These are phyloP conservation scores for Arthrobotrys sphaeroides DNA, from an alignment of 2,329 filamentous ascomycete genomes.

Conservation along the genomic window DNA sequence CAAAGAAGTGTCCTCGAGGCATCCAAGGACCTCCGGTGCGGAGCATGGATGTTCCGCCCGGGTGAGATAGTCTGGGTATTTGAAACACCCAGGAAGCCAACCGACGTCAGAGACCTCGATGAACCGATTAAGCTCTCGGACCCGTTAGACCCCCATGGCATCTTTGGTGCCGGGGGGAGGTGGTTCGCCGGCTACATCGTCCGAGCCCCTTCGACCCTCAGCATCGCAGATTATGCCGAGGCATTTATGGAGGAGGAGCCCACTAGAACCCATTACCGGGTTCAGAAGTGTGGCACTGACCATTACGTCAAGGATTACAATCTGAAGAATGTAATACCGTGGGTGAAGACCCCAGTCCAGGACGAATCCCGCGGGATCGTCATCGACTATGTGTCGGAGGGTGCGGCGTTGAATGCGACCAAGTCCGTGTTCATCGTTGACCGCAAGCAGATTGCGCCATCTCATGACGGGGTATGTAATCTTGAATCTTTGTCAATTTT, in stretches of 20 bases:
- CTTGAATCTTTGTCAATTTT: neutral
- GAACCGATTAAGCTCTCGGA: neutral
- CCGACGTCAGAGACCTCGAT: neutral
- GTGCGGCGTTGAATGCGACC: neutral
- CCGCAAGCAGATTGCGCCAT: neutral
- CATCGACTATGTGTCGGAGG: constrained; percentile 22
- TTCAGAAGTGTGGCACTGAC: constrained; percentile 39
- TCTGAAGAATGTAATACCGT: constrained; percentile 29
- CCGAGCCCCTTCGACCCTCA: constrained; percentile 12
- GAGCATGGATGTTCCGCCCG: constrained; percentile 40
- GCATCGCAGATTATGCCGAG: constrained; percentile 35
- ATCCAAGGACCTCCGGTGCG: constrained; percentile 18
- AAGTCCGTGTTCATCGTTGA: neutral
- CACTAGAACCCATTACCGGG: constrained; percentile 24
- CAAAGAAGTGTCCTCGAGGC: neutral
- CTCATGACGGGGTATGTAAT: constrained; percentile 11
- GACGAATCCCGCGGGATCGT: constrained; percentile 5
- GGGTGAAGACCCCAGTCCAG: constrained; percentile 12
- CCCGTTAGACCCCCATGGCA: neutral
- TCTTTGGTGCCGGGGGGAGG: constrained; percentile 17
- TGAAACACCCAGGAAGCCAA: neutral
- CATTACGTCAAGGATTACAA: constrained; percentile 21
- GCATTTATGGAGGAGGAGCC: constrained; percentile 14
- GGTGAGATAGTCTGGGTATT: constrained; percentile 32
- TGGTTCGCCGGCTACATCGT: constrained; percentile 26